Percentiles rank a stretch among this genome's conserved stretches.
phyloP scores from a whole-genome alignment of 2,329 filamentous ascomycete species.

The Beauveria sp. region DNA sequence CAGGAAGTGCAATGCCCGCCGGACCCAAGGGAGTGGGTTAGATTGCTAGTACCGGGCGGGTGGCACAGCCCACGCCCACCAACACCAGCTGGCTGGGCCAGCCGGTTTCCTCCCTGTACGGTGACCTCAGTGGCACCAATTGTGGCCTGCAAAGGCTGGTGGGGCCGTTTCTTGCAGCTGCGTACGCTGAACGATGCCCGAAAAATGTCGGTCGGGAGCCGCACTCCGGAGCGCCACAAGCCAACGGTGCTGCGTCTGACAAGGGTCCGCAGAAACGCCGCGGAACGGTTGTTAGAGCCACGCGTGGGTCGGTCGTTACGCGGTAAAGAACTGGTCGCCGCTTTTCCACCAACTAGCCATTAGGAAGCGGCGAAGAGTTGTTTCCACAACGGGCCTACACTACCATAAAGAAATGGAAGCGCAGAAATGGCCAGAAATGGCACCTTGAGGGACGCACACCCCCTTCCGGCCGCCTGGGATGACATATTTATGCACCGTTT shows the following conservation, averaged over 20 bases:
- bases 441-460: not conserved
- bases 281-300: conserved; percentile 5
- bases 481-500: conserved; percentile 6
- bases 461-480: not conserved
- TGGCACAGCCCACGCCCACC: not conserved
- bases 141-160: not conserved
- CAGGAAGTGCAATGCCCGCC: not conserved
- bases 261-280: not conserved
- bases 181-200: conserved; percentile 6
- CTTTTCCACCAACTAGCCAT: not conserved
- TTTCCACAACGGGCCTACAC: no score
- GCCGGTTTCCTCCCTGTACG: not conserved
- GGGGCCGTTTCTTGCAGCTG: not conserved
- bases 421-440: not conserved
- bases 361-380: not conserved
- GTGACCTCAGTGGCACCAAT: conserved; percentile 7
- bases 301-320: not conserved
- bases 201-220: conserved; percentile 13
- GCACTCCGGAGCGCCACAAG: conserved; percentile 12
- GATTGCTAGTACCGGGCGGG: not conserved
- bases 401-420: not conserved
- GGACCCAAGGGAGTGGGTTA: not conserved
- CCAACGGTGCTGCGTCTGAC: conserved; percentile 13
- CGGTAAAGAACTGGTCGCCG: no score
- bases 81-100: not conserved